Evolutionary conservation across 768 basidiomycete species (phyloP), one percentile per base, ranked within the genome.

Genomic region (Phaeotremella skinneri): DNA sequence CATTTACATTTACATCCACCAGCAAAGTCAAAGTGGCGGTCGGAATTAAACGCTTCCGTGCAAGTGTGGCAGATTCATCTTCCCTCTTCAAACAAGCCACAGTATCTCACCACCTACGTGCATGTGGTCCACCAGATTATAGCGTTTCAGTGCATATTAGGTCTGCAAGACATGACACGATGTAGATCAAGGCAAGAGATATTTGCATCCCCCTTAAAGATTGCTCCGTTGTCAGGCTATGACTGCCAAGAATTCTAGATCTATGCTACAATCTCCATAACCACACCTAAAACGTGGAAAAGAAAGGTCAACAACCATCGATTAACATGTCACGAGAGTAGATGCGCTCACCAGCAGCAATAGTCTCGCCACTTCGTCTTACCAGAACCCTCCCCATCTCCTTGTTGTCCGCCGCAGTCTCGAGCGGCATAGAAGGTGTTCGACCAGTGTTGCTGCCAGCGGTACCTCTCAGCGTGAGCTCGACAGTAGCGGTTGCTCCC

Each of bases 351-450:
- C 92, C 93, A 45, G 93, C 93, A 37, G 86, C 91, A 59, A 99
- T 88, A 0, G 96, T 97, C 79, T 97, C 93, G 0, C 96, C 96
- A 29, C 85, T 86, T 54, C 94, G 80, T 43, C 96, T 81, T 58
- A 99, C 80, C 62, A 99, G 73, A 51, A 99, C 83, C 48, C 96
- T 80, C 0, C 96, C 96, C 96, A 98, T 96, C 55, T 93, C 90
- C 77, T 98, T 99, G 79, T 93, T 98, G 5, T 79, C 79, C 0
- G 85, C 77, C 66, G 96, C 94, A 1, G 89, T 83, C 73, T 98
- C 96, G 16, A 98, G 72, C 13, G 96, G 90, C 25, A 97, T 87
- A 1, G 85, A 82, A 6, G 84, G 80, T 1, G 26, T 37, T 55
- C 53, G 26, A 31, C 45, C 43, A 16, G 80, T 78, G 11, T 79